These are phyloP conservation scores for Globisporangium lucens DNA, from an alignment of 352 stramenopile species.

Conservation along the genomic window DNA sequence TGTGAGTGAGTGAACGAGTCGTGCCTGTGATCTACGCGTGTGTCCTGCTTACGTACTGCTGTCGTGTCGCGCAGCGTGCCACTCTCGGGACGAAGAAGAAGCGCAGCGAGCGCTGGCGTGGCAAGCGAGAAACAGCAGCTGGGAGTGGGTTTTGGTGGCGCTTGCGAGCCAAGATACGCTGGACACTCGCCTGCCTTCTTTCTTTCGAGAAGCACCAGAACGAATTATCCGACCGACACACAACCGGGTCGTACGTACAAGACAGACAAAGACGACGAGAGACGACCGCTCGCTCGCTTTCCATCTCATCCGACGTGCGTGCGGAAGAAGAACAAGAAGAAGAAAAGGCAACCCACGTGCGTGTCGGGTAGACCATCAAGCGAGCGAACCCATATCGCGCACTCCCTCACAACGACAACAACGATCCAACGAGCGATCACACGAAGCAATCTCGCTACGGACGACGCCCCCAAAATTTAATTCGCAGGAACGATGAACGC, in stretches of 20 bases:
- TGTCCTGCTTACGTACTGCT: conserved; percentile 10
- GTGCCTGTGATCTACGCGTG: not conserved
- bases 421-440: conserved; percentile 7
- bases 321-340: not conserved
- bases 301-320: conserved; percentile 3
- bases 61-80: conserved; percentile 5
- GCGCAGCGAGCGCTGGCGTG: not conserved
- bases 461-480: conserved; percentile 1
- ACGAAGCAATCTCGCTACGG: not conserved
- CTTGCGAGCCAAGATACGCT: conserved; percentile 9
- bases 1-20: not conserved
- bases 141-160: not conserved
- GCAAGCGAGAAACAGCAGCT: not conserved
- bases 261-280: not conserved
- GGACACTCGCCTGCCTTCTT: not conserved
- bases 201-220: conserved; percentile 9
- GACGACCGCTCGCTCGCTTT: not conserved
- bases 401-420: not conserved
- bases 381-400: conserved; percentile 10
- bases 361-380: not conserved
- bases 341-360: conserved; percentile 5
- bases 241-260: not conserved
- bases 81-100: conserved; percentile 6
- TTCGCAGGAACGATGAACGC: conserved; percentile 45
- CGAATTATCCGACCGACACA: not conserved